Base-by-base conservation (phyloP, 495 filamentous ascomycete genomes). In the Neurospora sp. region DNA sequence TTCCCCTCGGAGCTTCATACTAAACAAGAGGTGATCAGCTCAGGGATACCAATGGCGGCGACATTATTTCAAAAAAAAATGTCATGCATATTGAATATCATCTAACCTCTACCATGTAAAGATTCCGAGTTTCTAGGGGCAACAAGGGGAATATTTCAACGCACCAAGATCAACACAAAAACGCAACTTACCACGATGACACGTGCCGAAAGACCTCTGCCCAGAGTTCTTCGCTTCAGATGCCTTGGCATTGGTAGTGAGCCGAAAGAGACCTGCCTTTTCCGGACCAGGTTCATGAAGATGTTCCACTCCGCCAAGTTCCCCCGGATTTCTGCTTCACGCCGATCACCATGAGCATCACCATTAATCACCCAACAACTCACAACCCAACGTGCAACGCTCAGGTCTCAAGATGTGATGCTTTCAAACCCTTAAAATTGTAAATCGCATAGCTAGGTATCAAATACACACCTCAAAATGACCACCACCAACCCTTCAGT, bases 1-100 rank as follows among this genome's bases (percentile, higher is more conserved):
- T 74, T 74, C 54, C 42, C 74, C 44, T 75, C 59, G 39, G 69
- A 71, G 73, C 42, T 76, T 69, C n/a, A n/a, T n/a, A n/a, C n/a
- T n/a, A n/a, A n/a, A n/a, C n/a, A n/a, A n/a, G n/a, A n/a, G n/a
- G n/a, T n/a, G n/a, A n/a, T n/a, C n/a, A n/a, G n/a, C n/a, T n/a
- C n/a, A n/a, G n/a, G n/a, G n/a, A n/a, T n/a, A n/a, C n/a, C n/a
- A n/a, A n/a, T n/a, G n/a, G n/a, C n/a, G n/a, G n/a, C n/a, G n/a
- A n/a, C n/a, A n/a, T n/a, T n/a, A n/a, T n/a, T n/a, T n/a, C n/a
- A n/a, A n/a, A n/a, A n/a, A n/a, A n/a, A n/a, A n/a, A n/a, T n/a
- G n/a, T n/a, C n/a, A n/a, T n/a, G n/a, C n/a, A 31, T 31, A 4
- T 31, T 3, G 31, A 31, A 2, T 4, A 31, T 31, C 2, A 31